Conservation (phyloP, 1,139 yeast genomes). For the Yamadazyma atmosphaerica region DNA sequence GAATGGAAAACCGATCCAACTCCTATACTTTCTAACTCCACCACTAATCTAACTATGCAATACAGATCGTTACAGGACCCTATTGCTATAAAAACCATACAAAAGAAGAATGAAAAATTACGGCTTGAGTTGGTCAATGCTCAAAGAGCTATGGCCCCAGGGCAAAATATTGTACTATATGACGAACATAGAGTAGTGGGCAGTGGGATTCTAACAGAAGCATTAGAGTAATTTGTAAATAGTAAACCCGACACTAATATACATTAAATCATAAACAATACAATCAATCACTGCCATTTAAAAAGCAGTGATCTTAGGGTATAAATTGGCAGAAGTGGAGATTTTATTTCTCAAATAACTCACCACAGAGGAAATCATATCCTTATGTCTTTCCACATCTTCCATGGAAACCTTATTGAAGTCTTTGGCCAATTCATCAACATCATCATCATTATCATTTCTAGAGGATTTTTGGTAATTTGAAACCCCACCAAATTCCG, state of each 20-base stretch:
- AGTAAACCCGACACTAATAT: slow-evolving; percentile 6
- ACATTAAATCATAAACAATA: slow-evolving; percentile 6
- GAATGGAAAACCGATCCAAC: slow-evolving; percentile 24
- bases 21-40: slow-evolving; percentile 7
- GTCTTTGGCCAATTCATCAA: slow-evolving; percentile 16
- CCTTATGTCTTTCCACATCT: slow-evolving; percentile 38
- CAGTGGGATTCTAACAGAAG: slow-evolving; percentile 51
- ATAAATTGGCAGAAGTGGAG: slow-evolving; percentile 24
- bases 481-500: slow-evolving; percentile 45
- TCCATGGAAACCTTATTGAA: slow-evolving; percentile 19
- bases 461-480: slow-evolving; percentile 39
- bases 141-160: slow-evolving; percentile 83
- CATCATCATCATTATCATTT: slow-evolving; percentile 15
- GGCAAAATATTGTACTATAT: slow-evolving; percentile 81
- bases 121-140: slow-evolving; percentile 38
- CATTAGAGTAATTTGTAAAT: slow-evolving; percentile 9
- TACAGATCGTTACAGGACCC: slow-evolving; percentile 72
- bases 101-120: slow-evolving; percentile 15
- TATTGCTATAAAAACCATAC: slow-evolving; percentile 21
- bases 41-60: slow-evolving; percentile 47
- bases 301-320: slow-evolving; percentile 47
- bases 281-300: slow-evolving; percentile 15
- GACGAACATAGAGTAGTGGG: slow-evolving; percentile 70
- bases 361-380: slow-evolving; percentile 26
- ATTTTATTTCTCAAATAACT: slow-evolving; percentile 15